Conservation (phyloP, 495 filamentous ascomycete species). For the Neurospora discreta region DNA sequence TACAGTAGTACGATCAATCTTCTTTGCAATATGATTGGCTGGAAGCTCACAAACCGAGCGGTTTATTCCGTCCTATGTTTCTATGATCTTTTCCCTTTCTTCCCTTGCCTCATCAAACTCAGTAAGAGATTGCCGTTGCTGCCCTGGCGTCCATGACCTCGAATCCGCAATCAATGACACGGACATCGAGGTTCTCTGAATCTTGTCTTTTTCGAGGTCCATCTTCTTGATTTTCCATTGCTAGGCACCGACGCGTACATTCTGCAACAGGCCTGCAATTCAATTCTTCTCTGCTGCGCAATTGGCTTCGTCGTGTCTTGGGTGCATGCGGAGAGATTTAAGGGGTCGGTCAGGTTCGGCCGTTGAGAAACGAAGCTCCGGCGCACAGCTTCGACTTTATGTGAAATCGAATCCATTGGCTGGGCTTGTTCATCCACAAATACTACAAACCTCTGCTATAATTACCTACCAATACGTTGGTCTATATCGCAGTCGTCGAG, state of each 20-base stretch:
- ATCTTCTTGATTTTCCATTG: not conserved
- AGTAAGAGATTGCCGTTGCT: not conserved
- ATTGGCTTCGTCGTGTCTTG: conserved; percentile 6
- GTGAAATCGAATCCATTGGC: not conserved
- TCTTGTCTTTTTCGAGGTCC: conserved; percentile 10
- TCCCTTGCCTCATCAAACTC: not conserved
- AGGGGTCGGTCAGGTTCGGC: conserved; percentile 1
- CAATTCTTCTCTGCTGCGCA: not conserved
- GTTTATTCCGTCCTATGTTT: conserved; percentile 4
- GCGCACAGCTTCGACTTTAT: conserved; percentile 5
- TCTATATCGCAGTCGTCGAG: not conserved
- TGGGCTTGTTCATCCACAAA: not conserved
- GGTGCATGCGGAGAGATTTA: not conserved
- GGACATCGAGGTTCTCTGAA: not conserved
- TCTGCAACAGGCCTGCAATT: conserved; percentile 8
- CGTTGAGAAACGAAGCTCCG: conserved; percentile 3
- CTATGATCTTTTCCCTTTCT: conserved; percentile 1
- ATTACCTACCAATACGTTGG: not conserved
- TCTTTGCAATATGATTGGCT: not conserved
- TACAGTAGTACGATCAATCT: not conserved
- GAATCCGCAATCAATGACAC: not conserved
- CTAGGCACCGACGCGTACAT: not conserved
- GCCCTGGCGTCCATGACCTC: not conserved
- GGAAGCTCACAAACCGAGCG: not conserved
- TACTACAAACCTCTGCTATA: not conserved